Evolutionary conservation across 164 flowering plant genomes (phyloP), one percentile per base, ranked within the genome.

Genomic region (Echeveria elegans): DNA sequence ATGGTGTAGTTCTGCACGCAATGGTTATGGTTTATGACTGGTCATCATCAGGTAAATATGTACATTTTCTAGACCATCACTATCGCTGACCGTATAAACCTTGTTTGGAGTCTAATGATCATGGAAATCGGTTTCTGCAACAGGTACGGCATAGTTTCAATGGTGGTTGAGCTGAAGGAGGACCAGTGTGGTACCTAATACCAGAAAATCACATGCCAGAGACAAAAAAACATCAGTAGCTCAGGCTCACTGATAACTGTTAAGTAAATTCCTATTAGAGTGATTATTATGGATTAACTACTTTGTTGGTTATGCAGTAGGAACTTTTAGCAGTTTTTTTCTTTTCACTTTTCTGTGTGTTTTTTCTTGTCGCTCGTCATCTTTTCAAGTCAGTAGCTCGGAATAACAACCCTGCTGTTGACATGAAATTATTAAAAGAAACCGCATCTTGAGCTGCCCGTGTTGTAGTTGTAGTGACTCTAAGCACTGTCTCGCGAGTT

Each of bases 81-180:
- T 56, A 56, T 56, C 61, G 19, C 5, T 56, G 61, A 32, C 19
- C 61, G 15, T 26, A 29, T 28, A 26, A 56, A 14, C 32, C 32
- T 26, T 32, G 61, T 3, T 28, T 56, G 26, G 14, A 52, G 28
- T 52, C 58, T 23, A 23, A 52, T 21, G 23, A 23, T 26, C 8
- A 24, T 53, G 9, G 15, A 23, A 14, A 5, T 53, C 19, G 14
- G 0, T 16, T 12, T 56, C 61, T 28, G 7, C 8, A n/a, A 14
- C 61, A 56, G 61, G 32, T 15, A 56, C 61, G 12, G 1, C 61
- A 56, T 15, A 56, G 10, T 56, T 56, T 56, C 61, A 56, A 56
- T 29, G 61, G 61, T 56, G 61, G 61, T 56, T 56, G 61, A 56
- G 61, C 61, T 56, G 61, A 28, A 24, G 61, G 32, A 28, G 11